A percentile compares a stretch with the other conserved stretches of the same genome.
These are phyloP conservation scores for Fusarium tjaetaba DNA, from an alignment of 2,329 filamentous ascomycete species.

Conservation along the genomic window DNA sequence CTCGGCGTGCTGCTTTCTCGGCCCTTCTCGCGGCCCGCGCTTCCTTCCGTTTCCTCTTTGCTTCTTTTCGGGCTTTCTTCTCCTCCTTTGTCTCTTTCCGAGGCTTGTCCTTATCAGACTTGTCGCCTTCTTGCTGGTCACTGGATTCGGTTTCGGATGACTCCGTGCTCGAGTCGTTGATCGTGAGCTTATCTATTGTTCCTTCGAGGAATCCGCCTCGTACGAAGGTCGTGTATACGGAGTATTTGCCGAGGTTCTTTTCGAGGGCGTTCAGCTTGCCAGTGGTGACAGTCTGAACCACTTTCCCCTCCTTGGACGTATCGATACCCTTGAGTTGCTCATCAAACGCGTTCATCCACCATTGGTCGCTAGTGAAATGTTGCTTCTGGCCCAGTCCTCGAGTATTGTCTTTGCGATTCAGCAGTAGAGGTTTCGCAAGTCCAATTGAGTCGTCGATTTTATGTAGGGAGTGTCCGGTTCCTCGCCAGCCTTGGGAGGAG, in stretches of 20 bases:
- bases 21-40: slow-evolving; percentile 38
- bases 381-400: slow-evolving; percentile 83
- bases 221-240: slow-evolving; percentile 86
- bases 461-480: slow-evolving; percentile 88
- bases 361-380: slow-evolving; percentile 79
- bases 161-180: slow-evolving; percentile 42
- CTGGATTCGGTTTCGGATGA: slow-evolving; percentile 42
- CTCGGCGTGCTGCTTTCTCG: slow-evolving; percentile 37
- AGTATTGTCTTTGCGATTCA: slow-evolving; percentile 83
- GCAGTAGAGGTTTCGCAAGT: slow-evolving; percentile 82
- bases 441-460: slow-evolving; percentile 76
- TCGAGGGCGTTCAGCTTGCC: slow-evolving; percentile 67
- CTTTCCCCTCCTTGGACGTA: slow-evolving; percentile 64
- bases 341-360: slow-evolving; percentile 97
- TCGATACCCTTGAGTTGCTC: slow-evolving; percentile 85
- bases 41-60: slow-evolving; percentile 46
- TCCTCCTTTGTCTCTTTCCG: slow-evolving; percentile 57
- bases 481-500: slow-evolving; percentile 88
- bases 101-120: slow-evolving; percentile 19
- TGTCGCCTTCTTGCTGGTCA: slow-evolving; percentile 47
- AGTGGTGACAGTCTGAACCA: slow-evolving; percentile 65
- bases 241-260: slow-evolving; percentile 65
- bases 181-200: slow-evolving; percentile 60
- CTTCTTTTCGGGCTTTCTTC: slow-evolving; percentile 50
- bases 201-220: slow-evolving; percentile 80